A percentile compares a stretch with the other conserved stretches of the same genome.
These are phyloP conservation scores for Russula compacta DNA, from an alignment of 768 basidiomycete genomes.

Conservation along the genomic window DNA sequence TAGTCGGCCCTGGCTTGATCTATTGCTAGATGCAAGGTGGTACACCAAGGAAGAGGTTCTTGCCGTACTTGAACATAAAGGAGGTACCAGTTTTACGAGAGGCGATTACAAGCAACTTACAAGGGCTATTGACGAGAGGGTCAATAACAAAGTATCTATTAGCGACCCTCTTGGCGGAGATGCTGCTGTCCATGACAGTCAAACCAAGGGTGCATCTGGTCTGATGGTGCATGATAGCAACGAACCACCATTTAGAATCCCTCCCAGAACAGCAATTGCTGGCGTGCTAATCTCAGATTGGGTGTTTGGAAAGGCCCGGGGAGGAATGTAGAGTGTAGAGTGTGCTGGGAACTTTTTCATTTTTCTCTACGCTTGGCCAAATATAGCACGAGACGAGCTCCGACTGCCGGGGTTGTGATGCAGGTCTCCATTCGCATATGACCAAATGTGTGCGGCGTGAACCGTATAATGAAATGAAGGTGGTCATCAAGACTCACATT, in stretches of 20 bases:
- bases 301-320: slow-evolving; percentile 49
- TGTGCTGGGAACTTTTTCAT: background rate
- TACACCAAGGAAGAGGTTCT: slow-evolving; percentile 69
- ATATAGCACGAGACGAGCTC: background rate
- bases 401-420: too few relatives aligned
- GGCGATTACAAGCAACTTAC: slow-evolving; percentile 44
- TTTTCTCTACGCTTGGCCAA: background rate
- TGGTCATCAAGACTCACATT: background rate
- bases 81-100: slow-evolving; percentile 40
- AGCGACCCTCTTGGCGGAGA: slow-evolving; percentile 25
- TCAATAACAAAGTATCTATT: slow-evolving; percentile 15
- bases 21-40: slow-evolving; percentile 71
- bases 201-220: slow-evolving; percentile 20
- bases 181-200: slow-evolving; percentile 23
- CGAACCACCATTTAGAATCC: slow-evolving; percentile 59
- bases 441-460: background rate
- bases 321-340: slow-evolving; percentile 13
- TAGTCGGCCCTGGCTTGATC: background rate
- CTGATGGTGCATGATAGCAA: slow-evolving; percentile 18
- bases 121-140: slow-evolving; percentile 32
- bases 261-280: slow-evolving; percentile 68
- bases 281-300: slow-evolving; percentile 81
- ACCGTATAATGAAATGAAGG: background rate
- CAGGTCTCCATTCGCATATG: background rate
- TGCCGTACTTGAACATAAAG: slow-evolving; percentile 46